A percentile compares a stretch with the other conserved stretches of the same genome.
Conservation (phyloP, 176 grass and related monocot species). For the Eremochloa ophiuroides region DNA sequence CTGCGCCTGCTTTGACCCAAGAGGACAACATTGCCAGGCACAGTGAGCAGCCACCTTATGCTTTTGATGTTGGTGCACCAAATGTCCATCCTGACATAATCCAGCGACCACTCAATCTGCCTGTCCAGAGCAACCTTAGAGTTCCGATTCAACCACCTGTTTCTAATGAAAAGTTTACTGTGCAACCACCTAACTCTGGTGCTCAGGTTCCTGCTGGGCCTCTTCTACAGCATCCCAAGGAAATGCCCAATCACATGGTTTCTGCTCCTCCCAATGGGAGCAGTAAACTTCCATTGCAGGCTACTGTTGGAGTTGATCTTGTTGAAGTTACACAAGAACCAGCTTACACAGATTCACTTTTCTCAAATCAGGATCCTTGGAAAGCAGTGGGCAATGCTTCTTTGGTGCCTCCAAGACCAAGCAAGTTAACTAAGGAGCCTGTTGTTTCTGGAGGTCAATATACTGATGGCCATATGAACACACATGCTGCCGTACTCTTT, state of each 20-base stretch:
- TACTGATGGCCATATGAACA: conserved; percentile 39
- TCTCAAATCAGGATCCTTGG: conserved; percentile 80
- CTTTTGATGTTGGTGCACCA: conserved; percentile 20
- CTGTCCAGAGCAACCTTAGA: conserved; percentile 41
- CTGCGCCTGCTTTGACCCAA: conserved; percentile 29
- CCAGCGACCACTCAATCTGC: conserved; percentile 34
- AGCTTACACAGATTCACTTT: conserved; percentile 57
- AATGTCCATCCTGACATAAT: conserved; percentile 27
- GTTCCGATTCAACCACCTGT: conserved; percentile 8
- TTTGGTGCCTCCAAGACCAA: conserved; percentile 47
- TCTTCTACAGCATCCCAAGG: conserved; percentile 13
- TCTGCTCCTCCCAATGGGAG: conserved; percentile 25
- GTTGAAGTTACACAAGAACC: conserved; percentile 39
- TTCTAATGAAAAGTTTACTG: conserved; percentile 36
- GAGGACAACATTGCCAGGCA: conserved; percentile 45
- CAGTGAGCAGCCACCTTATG: conserved; percentile 28
- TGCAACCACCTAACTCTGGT: conserved; percentile 27
- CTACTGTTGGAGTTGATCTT: conserved; percentile 20
- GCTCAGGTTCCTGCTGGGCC: conserved; percentile 33
- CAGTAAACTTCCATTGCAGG: conserved; percentile 26
- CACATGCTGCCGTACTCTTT: conserved; percentile 44
- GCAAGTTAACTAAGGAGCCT: conserved; percentile 43
- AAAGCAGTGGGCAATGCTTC: conserved; percentile 56
- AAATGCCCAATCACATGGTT: conserved; percentile 48
- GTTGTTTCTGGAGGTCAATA: conserved; percentile 34